These are phyloP conservation scores for Cytospora piceae DNA, from an alignment of 2,329 filamentous ascomycete genomes.

Conservation along the genomic window DNA sequence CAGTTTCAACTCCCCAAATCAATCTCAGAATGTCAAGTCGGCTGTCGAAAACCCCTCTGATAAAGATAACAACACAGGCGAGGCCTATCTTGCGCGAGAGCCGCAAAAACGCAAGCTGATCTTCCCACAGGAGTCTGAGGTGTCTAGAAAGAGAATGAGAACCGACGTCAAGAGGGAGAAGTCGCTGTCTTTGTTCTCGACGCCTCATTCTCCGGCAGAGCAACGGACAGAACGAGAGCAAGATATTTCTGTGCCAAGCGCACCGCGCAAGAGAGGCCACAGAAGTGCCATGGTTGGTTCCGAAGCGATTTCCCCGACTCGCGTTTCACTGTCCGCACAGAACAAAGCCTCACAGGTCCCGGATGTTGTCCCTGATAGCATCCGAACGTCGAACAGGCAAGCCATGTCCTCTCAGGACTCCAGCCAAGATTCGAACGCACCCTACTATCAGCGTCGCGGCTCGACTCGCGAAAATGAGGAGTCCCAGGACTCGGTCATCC, in stretches of 20 bases:
- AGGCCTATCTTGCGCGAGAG: neutral
- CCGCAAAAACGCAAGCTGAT: constrained; percentile 11
- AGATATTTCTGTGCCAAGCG: neutral
- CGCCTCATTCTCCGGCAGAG: neutral
- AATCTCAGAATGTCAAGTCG: neutral
- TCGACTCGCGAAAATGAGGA: constrained; percentile 26
- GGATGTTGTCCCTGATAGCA: neutral
- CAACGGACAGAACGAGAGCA: neutral
- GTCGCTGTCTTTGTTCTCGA: neutral
- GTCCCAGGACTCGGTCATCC: constrained; percentile 30
- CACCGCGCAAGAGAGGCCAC: constrained; percentile 8
- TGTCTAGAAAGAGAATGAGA: neutral
- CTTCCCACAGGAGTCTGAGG: neutral
- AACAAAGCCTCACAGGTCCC: neutral
- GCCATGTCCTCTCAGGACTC: neutral
- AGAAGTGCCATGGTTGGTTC: neutral
- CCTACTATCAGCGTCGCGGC: constrained; percentile 22
- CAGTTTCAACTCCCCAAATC: no score
- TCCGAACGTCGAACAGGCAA: neutral
- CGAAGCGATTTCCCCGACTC: neutral
- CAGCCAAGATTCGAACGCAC: constrained; percentile 14
- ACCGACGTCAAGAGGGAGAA: neutral
- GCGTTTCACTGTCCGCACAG: constrained; percentile 1
- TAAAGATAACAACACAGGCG: neutral
- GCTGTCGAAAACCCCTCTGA: neutral